phyloP scores from a whole-genome alignment of 148 eudicot species.

The Talinum fruticosum region DNA sequence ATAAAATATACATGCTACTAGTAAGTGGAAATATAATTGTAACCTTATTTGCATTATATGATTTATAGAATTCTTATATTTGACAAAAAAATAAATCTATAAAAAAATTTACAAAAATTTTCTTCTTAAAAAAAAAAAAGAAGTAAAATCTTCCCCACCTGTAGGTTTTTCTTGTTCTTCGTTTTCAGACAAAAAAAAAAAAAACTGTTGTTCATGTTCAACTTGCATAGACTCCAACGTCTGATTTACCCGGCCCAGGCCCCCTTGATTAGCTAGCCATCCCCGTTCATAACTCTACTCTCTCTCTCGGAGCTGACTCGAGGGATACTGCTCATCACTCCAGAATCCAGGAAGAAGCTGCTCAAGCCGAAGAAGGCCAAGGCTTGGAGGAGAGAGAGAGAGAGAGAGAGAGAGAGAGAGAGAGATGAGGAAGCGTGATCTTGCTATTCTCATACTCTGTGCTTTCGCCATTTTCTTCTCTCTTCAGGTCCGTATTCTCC shows the following conservation, averaged over 20 bases:
- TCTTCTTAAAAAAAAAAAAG: no score
- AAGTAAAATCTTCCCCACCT: no score
- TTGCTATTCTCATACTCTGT: conserved; percentile 87
- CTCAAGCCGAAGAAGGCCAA: background rate
- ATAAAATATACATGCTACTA: no score
- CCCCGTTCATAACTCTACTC: background rate
- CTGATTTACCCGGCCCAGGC: background rate
- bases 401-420: background rate
- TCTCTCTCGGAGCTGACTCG: background rate
- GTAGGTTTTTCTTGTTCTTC: no score
- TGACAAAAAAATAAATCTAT: no score
- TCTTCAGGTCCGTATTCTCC: conserved; percentile 62
- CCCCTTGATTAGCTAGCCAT: background rate
- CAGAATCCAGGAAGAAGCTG: background rate
- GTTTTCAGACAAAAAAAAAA: no score
- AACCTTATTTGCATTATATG: no score
- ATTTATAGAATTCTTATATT: no score
- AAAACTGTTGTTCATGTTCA: no score
- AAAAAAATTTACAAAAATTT: background rate
- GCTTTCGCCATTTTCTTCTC: conserved; percentile 97
- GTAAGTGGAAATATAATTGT: no score
- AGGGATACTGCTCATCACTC: background rate
- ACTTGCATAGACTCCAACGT: background rate
- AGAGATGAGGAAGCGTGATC: conserved; percentile 91
- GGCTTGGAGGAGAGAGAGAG: background rate